Evolutionary conservation across 1,284 basidiomycete genomes (phyloP), one percentile per base, ranked within the genome.

Genomic region (Cryptococcus sp.): DNA sequence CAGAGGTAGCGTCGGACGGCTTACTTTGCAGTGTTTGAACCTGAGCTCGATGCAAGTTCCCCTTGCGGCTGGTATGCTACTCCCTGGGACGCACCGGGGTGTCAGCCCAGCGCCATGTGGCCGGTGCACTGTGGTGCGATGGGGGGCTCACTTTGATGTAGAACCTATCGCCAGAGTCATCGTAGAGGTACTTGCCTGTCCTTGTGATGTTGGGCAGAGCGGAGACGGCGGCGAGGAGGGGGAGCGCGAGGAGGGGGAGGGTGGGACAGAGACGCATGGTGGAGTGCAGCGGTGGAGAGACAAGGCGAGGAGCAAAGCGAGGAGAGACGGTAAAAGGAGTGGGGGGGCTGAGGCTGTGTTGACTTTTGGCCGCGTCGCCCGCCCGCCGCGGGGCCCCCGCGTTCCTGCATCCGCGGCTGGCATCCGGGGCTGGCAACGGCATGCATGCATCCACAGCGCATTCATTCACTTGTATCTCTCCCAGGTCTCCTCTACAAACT

Each of bases 11-110:
- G 20, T 16, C 24, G 43, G 21, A 11, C 8, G 1, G 68, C 75
- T 51, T 55, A 77, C 75, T 78, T 76, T 2, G 63, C 71, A 8
- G 82, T 78, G 68, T 89, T 86, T 5, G 82, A 75, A 46, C 77
- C 77, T 18, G 71, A 71, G 52, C 63, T 78, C 5, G 60, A 68
- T 13, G 77, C 71, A 57, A 79, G 59, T 79, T 68, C 65, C 81
- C 91, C 91, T 74, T 91, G 88, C 58, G 85, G 84, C 75, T 95
- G 91, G 77, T 96, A 96, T 23, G 90, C 89, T 56, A 94, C 79
- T 56, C 92, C 91, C 79, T 79, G 56, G 23, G 8, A 4, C 13
- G 42, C 11, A 38, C 4, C 28, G 28, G 4, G 5, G 28, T 9
- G 23, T 33, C 20, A 52, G 13, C n/a, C 21, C 49, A n/a, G n/a